Conservation (phyloP, 257 asterid species). For the Avicennia marina region DNA sequence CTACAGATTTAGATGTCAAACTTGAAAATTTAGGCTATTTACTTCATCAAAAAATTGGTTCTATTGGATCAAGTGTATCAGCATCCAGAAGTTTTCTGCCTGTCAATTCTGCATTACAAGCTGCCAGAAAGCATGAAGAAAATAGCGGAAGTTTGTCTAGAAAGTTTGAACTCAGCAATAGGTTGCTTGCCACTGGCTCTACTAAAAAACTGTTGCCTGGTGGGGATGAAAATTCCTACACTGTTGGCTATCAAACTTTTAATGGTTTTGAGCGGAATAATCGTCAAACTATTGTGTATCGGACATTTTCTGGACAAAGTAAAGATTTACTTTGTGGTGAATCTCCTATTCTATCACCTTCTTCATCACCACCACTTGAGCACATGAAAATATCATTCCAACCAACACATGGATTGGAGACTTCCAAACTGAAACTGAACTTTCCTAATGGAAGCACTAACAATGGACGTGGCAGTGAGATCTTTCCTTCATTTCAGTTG, state of each 20-base stretch:
- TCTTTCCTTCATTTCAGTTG: constrained; percentile 91
- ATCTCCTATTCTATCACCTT: constrained; percentile 57
- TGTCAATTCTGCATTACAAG: constrained; percentile 23
- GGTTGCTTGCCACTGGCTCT: constrained; percentile 53
- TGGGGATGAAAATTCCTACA: constrained; percentile 24
- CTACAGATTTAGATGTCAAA: constrained; percentile 66
- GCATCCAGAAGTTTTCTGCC: constrained; percentile 31
- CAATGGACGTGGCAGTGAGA: constrained; percentile 38
- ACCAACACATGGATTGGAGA: constrained; percentile 61
- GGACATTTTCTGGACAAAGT: constrained; percentile 37
- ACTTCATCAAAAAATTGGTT: constrained; percentile 26
- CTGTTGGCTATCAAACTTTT: constrained; percentile 28
- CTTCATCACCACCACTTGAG: constrained; percentile 86
- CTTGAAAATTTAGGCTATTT: constrained; percentile 44
- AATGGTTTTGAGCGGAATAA: constrained; percentile 33
- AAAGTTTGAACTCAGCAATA: constrained; percentile 53
- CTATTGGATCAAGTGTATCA: constrained; percentile 25
- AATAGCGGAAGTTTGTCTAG: constrained; percentile 47
- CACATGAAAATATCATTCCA: constrained; percentile 95
- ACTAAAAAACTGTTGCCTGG: constrained; percentile 37
- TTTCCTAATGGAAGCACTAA: constrained; percentile 56
- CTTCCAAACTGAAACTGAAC: constrained; percentile 68
- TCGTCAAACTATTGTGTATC: constrained; percentile 23
- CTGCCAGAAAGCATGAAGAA: constrained; percentile 31
- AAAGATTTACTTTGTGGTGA: constrained; percentile 39